phyloP scores from a whole-genome alignment of 2,329 filamentous ascomycete genomes.

The Coleophoma eucalyptorum region DNA sequence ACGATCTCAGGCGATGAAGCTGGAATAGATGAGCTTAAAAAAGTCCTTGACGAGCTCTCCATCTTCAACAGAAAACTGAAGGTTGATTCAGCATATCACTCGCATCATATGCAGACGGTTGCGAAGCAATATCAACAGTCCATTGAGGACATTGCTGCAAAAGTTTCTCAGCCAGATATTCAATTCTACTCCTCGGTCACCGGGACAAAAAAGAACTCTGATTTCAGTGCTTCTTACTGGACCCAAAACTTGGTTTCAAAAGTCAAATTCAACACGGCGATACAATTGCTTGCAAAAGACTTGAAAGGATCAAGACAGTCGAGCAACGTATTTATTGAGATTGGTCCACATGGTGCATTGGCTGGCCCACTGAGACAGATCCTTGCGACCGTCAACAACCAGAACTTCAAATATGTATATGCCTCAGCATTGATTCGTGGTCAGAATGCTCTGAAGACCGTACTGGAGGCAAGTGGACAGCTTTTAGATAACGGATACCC shows the following conservation, averaged over 20 bases:
- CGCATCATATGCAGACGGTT: slow-evolving; percentile 21
- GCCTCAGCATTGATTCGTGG: slow-evolving; percentile 9
- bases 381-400: slow-evolving; percentile 1
- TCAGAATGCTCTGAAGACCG: slow-evolving; percentile 10
- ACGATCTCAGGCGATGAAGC: not conserved
- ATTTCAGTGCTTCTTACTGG: slow-evolving; percentile 36
- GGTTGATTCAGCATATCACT: not conserved
- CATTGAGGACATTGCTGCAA: not conserved
- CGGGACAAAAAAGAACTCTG: slow-evolving; percentile 7
- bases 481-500: slow-evolving; percentile 10
- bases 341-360: slow-evolving; percentile 29
- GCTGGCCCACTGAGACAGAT: slow-evolving; percentile 20
- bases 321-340: slow-evolving; percentile 19
- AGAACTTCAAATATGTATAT: slow-evolving; percentile 5
- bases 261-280: slow-evolving; percentile 37
- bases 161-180: slow-evolving; percentile 1
- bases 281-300: slow-evolving; percentile 17
- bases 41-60: not conserved
- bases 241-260: slow-evolving; percentile 36
- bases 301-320: not conserved
- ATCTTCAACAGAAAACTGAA: not conserved
- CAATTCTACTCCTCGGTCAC: slow-evolving; percentile 5
- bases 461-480: slow-evolving; percentile 10
- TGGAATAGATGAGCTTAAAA: not conserved
- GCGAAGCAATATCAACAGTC: slow-evolving; percentile 13